phyloP scores from a whole-genome alignment of 2,329 filamentous ascomycete species.

The Hypoxylon sp. region DNA sequence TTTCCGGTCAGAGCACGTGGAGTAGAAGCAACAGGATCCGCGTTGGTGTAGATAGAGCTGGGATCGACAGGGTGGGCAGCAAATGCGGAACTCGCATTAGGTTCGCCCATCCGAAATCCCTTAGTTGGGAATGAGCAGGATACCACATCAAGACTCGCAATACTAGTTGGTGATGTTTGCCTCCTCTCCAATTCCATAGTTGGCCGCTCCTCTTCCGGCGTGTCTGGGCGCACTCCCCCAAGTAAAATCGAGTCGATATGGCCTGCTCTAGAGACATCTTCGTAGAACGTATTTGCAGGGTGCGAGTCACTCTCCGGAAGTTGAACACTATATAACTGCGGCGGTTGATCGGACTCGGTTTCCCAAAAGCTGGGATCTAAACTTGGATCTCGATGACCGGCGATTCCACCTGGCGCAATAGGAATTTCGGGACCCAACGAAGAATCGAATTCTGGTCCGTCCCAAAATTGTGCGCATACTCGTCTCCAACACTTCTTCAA shows the following conservation, averaged over 20 bases:
- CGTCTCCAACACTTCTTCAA: constrained; percentile 98
- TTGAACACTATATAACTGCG: constrained; percentile 62
- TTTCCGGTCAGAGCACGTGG: constrained; percentile 72
- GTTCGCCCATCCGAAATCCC: constrained; percentile 58
- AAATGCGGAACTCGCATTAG: constrained; percentile 60
- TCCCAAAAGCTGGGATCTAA: constrained; percentile 71
- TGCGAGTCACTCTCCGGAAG: constrained; percentile 48
- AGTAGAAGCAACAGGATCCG: constrained; percentile 70
- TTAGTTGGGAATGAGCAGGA: constrained; percentile 76
- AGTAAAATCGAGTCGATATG: constrained; percentile 65
- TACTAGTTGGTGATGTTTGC: constrained; percentile 69
- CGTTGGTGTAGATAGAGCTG: constrained; percentile 62
- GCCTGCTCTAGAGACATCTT: constrained; percentile 63
- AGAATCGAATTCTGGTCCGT: constrained; percentile 76
- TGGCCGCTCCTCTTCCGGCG: constrained; percentile 59
- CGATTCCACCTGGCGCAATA: constrained; percentile 82
- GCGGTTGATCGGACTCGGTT: constrained; percentile 60
- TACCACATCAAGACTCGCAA: constrained; percentile 72
- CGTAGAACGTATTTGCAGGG: constrained; percentile 60
- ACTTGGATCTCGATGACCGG: constrained; percentile 70
- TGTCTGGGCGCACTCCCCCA: constrained; percentile 61
- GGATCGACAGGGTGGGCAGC: constrained; percentile 71
- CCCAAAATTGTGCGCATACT: constrained; percentile 92
- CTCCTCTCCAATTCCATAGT: constrained; percentile 53
- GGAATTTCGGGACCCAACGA: constrained; percentile 74